Base-by-base conservation (phyloP, 2,329 filamentous ascomycete genomes). In the Xylariaceae sp. region DNA sequence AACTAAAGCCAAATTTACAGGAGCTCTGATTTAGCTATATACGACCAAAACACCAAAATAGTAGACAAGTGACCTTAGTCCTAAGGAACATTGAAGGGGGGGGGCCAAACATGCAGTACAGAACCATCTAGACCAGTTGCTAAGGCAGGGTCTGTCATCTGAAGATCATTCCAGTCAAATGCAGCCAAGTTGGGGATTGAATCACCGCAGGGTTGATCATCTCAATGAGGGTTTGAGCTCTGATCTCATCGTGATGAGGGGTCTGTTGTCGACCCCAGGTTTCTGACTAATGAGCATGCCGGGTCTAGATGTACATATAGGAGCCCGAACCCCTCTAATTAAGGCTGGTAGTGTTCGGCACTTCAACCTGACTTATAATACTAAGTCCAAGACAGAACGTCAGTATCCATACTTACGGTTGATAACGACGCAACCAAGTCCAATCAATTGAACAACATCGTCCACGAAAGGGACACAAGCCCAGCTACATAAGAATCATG, bases 241-340 rank as follows among this genome's bases (percentile, higher is more conserved):
- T 70, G 67, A 70, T 68, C 67, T 69, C 67, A 67, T 61, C 36
- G 48, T 61, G 65, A 67, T 64, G 68, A 67, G 67, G 67, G 65
- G 67, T 66, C 60, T 26, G 11, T 8, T 14, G 12, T 17, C 17
- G 7, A 52, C 40, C 54, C 54, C 31, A 33, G 37, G 11, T 26
- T 48, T 43, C 53, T 61, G 56, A 62, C 63, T 62, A 66, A 63
- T 60, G 37, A 36, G 47, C 34, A 53, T 17, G 29, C 44, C 46
- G 34, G 40, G 46, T 39, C 49, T 8, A 24, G 24, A 41, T 31
- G 58, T 66, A 65, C 62, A 65, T 60, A 31, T 31, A 31, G 54
- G 58, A 53, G 39, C 26, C 12, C 9, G 24, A 49, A 45, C 36
- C 43, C 55, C 41, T 49, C 43, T 49, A 8, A 19, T 28, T 23